Conservation (phyloP, 2,329 filamentous ascomycete genomes). For the Pestalotiopsis sp. region DNA sequence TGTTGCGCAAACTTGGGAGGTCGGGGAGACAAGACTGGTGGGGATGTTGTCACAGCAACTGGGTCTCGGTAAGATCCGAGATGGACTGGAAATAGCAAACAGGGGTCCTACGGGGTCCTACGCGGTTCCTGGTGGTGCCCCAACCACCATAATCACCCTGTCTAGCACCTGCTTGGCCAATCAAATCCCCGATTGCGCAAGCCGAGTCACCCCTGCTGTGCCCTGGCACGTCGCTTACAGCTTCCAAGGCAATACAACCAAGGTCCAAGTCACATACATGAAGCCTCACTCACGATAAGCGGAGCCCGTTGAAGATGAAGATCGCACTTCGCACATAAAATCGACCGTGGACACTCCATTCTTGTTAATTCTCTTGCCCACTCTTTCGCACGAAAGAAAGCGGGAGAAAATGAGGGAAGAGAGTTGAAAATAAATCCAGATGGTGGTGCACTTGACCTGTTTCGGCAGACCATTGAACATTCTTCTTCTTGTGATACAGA, state of each 20-base stretch:
- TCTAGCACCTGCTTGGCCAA: neutral
- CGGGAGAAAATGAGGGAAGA: no score
- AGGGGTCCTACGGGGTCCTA: neutral
- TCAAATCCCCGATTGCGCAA: neutral
- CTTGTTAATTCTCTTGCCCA: no score
- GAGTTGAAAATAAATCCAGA: no score
- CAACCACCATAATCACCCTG: neutral
- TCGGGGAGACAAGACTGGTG: neutral
- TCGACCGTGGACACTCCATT: no score
- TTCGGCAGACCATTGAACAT: no score
- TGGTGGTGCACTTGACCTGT: no score
- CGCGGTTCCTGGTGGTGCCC: neutral
- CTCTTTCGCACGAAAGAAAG: no score
- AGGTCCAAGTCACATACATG: neutral
- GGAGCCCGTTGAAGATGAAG: neutral
- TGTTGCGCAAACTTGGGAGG: constrained; percentile 1
- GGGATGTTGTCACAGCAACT: constrained; percentile 2
- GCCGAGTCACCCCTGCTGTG: neutral
- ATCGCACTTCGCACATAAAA: neutral
- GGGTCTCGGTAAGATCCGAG: neutral
- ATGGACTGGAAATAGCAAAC: neutral
- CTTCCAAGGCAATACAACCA: neutral
- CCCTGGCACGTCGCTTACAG: neutral
- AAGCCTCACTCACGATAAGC: neutral
- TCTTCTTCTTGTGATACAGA: no score